These are phyloP conservation scores for Plasmodium berghei DNA, from an alignment of 169 alveolate genomes.

Conservation along the genomic window DNA sequence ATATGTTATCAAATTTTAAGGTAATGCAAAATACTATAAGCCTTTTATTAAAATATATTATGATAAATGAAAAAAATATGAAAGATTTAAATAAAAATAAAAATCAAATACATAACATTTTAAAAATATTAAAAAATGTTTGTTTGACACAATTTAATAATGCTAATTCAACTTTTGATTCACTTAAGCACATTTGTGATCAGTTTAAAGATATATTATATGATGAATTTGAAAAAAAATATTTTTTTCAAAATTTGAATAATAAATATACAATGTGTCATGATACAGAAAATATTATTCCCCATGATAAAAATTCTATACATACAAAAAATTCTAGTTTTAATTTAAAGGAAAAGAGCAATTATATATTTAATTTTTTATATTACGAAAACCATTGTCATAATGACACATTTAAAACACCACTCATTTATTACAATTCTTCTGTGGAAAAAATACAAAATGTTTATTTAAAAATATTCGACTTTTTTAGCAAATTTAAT, in stretches of 20 bases:
- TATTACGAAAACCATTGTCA: constrained; percentile 71
- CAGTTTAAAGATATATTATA: constrained; percentile 48
- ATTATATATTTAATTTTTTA: constrained; percentile 32
- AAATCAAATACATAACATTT: constrained; percentile 20
- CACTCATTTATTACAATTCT: constrained; percentile 49
- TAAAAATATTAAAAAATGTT: constrained; percentile 35
- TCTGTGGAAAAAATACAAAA: constrained; percentile 46
- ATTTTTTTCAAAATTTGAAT: constrained; percentile 28
- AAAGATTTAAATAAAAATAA: constrained; percentile 30
- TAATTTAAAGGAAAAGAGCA: constrained; percentile 46
- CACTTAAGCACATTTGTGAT: constrained; percentile 32
- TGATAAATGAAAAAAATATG: constrained; percentile 73
- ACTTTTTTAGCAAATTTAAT: constrained; percentile 15
- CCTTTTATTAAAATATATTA: constrained; percentile 49
- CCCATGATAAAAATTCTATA: constrained; percentile 33
- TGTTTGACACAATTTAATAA: constrained; percentile 48
- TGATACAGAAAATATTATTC: constrained; percentile 26
- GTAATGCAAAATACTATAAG: constrained; percentile 54
- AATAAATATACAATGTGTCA: constrained; percentile 31
- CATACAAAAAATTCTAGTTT: constrained; percentile 38
- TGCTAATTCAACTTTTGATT: constrained; percentile 9
- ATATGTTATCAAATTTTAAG: constrained; percentile 58
- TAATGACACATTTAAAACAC: constrained; percentile 57
- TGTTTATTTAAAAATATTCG: constrained; percentile 24
- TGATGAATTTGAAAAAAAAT: constrained; percentile 63